These are phyloP conservation scores for Fusarium caatingaense DNA, from an alignment of 2,329 filamentous ascomycete species.

Conservation along the genomic window DNA sequence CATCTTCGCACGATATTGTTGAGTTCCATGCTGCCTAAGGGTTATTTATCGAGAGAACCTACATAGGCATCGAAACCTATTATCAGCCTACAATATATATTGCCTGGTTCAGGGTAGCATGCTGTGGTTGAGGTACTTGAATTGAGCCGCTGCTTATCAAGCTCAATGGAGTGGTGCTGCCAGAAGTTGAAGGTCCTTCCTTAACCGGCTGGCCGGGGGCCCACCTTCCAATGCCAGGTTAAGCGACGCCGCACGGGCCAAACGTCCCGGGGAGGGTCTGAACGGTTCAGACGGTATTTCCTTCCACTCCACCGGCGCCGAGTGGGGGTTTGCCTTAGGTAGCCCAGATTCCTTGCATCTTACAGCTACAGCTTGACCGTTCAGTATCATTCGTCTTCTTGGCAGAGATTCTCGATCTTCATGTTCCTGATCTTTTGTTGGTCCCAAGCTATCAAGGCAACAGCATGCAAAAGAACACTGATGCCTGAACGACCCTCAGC, in stretches of 20 bases:
- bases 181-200: constrained; percentile 22
- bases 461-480: background rate
- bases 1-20: background rate
- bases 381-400: background rate
- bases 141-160: background rate
- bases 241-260: constrained; percentile 13
- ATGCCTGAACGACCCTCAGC: background rate
- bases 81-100: background rate
- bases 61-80: background rate
- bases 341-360: background rate
- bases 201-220: constrained; percentile 15
- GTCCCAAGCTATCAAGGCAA: background rate
- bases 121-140: background rate
- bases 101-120: background rate
- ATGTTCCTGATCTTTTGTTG: background rate
- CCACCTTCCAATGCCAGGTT: constrained; percentile 17
- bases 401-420: background rate
- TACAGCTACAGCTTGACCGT: background rate
- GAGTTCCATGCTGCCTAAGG: background rate
- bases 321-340: background rate
- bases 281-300: constrained; percentile 3
- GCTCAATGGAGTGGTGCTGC: constrained; percentile 1
- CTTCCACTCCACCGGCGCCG: constrained; percentile 4
- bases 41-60: background rate
- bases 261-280: constrained; percentile 7